Conservation (phyloP, 225 moss, liverwort and hornwort species). For the Asterella californica region DNA sequence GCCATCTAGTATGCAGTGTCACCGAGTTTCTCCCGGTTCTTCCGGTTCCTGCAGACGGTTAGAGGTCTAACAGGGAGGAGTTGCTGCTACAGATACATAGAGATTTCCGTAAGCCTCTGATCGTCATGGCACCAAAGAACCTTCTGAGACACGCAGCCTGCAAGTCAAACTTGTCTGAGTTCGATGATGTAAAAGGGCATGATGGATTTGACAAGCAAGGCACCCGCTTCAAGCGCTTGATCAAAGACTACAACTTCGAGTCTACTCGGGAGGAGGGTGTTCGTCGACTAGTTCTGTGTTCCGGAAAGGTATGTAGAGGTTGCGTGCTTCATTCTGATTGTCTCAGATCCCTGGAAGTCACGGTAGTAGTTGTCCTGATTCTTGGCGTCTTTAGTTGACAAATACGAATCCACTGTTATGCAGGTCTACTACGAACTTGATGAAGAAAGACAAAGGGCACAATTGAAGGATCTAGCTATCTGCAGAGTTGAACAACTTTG, state of each 20-base stretch:
- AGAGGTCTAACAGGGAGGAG: neutral
- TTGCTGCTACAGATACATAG: conserved; percentile 56
- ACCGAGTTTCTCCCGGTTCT: neutral
- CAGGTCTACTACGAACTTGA: conserved; percentile 89
- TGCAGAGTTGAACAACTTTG: conserved; percentile 88
- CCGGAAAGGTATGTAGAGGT: conserved; percentile 61
- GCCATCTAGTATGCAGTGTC: no score
- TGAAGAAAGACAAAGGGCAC: conserved; percentile 61
- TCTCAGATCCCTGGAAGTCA: neutral
- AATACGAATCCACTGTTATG: neutral
- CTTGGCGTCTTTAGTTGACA: neutral
- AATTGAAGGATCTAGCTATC: conserved; percentile 73
- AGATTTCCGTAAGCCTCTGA: conserved; percentile 87
- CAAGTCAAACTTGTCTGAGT: conserved; percentile 69
- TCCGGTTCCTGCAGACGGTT: neutral
- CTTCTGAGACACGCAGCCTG: conserved; percentile 72
- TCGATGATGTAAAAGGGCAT: conserved; percentile 58
- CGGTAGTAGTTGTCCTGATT: neutral
- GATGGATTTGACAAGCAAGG: conserved; percentile 66
- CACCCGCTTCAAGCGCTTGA: conserved; percentile 69
- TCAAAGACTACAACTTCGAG: conserved; percentile 63
- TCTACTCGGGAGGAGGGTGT: conserved; percentile 55
- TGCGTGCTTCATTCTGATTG: neutral
- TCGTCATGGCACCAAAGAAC: conserved; percentile 91
- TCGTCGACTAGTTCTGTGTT: conserved; percentile 72